Base-by-base conservation (phyloP, 2,329 filamentous ascomycete genomes). In the Xylariaceae sp. region DNA sequence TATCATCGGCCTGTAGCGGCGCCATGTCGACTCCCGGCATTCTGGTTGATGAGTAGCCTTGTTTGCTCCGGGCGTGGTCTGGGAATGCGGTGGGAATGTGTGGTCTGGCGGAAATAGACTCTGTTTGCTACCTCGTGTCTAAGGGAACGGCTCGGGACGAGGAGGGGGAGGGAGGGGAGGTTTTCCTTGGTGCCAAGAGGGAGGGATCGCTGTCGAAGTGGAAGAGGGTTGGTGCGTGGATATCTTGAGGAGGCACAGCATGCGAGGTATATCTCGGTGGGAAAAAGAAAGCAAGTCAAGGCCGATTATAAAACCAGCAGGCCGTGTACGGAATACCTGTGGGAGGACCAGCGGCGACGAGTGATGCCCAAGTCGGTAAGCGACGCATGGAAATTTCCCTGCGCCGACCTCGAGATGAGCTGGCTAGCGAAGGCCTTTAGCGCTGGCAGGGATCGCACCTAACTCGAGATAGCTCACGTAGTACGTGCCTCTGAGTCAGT, bases 11-110 rank as follows among this genome's bases (percentile, higher is more conserved):
- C 61, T 63, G 62, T 47, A 68, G 63, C 46, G 66, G 64, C 49
- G 54, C 60, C 59, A 68, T 66, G 57, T 70, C 66, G 58, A 70
- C 61, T 55, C 67, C 68, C 53, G 70, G 67, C 68, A 71, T 71
- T 18, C 37, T 68, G 58, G 41, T 45, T 66, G 53, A 42, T 47
- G 49, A 42, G 46, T 39, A 34, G n/a, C 34, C 47, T 30, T 46
- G 39, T 47, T 45, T 26, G 41, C 19, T 52, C 34, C 10, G 32
- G 6, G 32, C 4, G 7, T 34, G 10, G 6, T 34, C 13, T 10
- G 9, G 13, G 13, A 4, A 15, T 34, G 32, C 13, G 9, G 32
- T 34, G 13, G 10, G 26, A 26, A 26, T 8, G 26, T 5, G 4
- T 34, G 9, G 32, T 34, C 13, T 34, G 32, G 32, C 13, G 32